Evolutionary conservation across 2,329 filamentous ascomycete species (phyloP), one percentile per base, ranked within the genome.

Genomic region (Thielaviopsis cerberus): DNA sequence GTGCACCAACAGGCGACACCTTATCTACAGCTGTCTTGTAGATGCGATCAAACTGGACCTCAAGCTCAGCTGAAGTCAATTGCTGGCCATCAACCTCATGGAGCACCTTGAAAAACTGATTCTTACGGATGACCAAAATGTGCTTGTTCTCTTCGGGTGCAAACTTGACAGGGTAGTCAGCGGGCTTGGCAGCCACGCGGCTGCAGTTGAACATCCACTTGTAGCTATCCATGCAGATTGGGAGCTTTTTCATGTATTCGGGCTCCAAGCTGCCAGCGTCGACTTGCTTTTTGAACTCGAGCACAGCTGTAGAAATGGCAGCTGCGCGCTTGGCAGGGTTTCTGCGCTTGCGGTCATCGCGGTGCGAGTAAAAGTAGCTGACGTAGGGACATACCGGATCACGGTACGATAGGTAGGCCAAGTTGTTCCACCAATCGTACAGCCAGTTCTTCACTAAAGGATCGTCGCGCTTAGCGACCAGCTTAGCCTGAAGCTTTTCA

Each of bases 301-400:
- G 79, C 1, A 82, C 85, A 7, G 88, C 85, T 1, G 86, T 88
- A 1, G 87, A 83, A 63, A 98, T 85, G 63, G 91, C 90, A 3
- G 92, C 92, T 3, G 92, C 92, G 63, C 92, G 86, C 78, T 94
- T 94, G 62, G 86, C 84, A 0, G 92, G 92, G 70, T 96, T 82
- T 62, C 89, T 83, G 64, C 91, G 82, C 68, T 83, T 80, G 64
- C 88, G 83, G 72, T 98, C 94, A 71, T 98, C 92, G 64, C 88
- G 82, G 75, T 97, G 91, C 58, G 90, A 96, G 76, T 98, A 98
- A 75, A 98, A 98, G 79, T 98, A 98, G 72, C 88, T 95, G 67
- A 98, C 92, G 69, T 97, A 98, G 62, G 92, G 92, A 20, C 97
- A 87, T 53, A 98, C 88, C 11, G 92, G 92, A 70, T 97, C 92